phyloP scores from a whole-genome alignment of 257 asterid genomes.

The Solanum rostratum region DNA sequence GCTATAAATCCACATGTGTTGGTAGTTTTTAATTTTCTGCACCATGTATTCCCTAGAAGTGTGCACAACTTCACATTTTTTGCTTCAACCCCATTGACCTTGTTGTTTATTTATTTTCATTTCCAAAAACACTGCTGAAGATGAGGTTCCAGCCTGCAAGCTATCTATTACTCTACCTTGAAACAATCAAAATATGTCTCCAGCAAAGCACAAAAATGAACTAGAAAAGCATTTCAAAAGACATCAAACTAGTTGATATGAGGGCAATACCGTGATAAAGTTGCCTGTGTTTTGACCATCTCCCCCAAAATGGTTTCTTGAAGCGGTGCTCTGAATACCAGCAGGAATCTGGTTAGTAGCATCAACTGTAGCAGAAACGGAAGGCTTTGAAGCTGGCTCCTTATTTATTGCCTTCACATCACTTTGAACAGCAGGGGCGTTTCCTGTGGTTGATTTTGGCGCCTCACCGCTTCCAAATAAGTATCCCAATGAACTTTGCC shows the following conservation, averaged over 20 bases:
- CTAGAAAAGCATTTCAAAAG: background rate
- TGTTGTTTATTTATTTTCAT: background rate
- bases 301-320: conserved; percentile 33
- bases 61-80: background rate
- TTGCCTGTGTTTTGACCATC: conserved; percentile 49
- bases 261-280: conserved; percentile 35
- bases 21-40: background rate
- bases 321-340: conserved; percentile 47
- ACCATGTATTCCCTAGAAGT: background rate
- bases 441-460: conserved; percentile 32
- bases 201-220: background rate
- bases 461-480: conserved; percentile 52
- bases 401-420: conserved; percentile 23
- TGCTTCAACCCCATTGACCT: background rate
- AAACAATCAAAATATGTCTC: background rate
- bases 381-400: conserved; percentile 39
- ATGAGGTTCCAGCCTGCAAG: background rate
- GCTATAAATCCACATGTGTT: background rate
- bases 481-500: conserved; percentile 61
- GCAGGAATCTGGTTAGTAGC: conserved; percentile 50
- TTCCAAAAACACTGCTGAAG: background rate
- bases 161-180: background rate
- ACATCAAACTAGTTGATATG: background rate
- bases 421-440: conserved; percentile 23
- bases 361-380: conserved; percentile 30